phyloP scores from a whole-genome alignment of 352 stramenopile genomes.

The Phytopythium cucurbitacearum region DNA sequence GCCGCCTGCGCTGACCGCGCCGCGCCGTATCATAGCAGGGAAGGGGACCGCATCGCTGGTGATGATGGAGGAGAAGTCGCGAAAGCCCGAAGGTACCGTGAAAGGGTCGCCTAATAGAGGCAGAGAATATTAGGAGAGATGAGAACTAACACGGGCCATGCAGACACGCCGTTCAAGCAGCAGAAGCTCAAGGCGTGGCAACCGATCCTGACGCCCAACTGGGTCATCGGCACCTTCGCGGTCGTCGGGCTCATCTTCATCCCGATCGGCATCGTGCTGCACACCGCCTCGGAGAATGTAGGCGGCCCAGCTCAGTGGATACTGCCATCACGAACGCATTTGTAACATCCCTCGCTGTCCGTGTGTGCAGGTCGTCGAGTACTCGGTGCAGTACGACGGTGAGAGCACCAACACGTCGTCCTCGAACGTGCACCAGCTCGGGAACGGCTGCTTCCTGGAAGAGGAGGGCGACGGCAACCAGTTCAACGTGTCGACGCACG shows the following conservation, averaged over 20 bases:
- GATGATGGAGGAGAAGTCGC: slow-evolving; percentile 82
- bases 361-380: slow-evolving; percentile 73
- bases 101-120: neutral
- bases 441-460: slow-evolving; percentile 55
- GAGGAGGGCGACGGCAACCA: slow-evolving; percentile 55
- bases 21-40: slow-evolving; percentile 9
- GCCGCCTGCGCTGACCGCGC: slow-evolving; percentile 11
- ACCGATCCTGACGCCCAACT: slow-evolving; percentile 95
- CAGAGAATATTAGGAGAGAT: neutral
- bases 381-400: slow-evolving; percentile 88
- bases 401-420: slow-evolving; percentile 37
- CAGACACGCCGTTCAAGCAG: slow-evolving; percentile 88
- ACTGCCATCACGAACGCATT: neutral
- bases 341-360: neutral
- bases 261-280: slow-evolving; percentile 88
- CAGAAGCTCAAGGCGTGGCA: slow-evolving; percentile 93
- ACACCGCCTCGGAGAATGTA: slow-evolving; percentile 85
- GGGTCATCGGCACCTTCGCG: slow-evolving; percentile 93
- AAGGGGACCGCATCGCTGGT: slow-evolving; percentile 1
- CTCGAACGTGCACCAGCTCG: slow-evolving; percentile 56
- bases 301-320: neutral
- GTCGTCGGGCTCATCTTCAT: slow-evolving; percentile 95
- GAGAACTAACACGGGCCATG: neutral
- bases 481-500: slow-evolving; percentile 54
- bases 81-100: slow-evolving; percentile 70